phyloP scores from a whole-genome alignment of 2,329 filamentous ascomycete species.

The Podosphaera fusca region DNA sequence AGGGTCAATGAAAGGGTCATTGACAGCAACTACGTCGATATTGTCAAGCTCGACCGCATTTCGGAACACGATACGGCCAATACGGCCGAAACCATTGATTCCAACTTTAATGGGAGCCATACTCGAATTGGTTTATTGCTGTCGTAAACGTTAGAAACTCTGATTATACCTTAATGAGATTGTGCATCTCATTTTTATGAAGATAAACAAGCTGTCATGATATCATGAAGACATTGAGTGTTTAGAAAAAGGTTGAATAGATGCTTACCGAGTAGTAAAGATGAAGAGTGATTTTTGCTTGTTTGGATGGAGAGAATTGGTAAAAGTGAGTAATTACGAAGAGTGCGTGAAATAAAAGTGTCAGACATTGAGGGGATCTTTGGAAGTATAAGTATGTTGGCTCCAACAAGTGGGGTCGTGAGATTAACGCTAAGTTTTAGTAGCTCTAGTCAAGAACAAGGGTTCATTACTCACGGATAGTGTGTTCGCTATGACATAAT shows the following conservation, averaged over 20 bases:
- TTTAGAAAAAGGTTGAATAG: too few species aligned
- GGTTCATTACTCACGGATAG: neutral
- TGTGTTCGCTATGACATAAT: too few species aligned
- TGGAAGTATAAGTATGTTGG: neutral
- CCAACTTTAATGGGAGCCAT: constrained; percentile 50
- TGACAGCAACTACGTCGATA: constrained; percentile 85
- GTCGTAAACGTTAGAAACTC: neutral
- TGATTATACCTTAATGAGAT: neutral
- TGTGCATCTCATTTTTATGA: neutral
- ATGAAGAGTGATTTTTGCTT: too few species aligned
- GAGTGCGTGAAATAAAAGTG: too few species aligned
- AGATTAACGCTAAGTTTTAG: neutral
- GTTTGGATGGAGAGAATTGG: too few species aligned
- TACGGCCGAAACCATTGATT: constrained; percentile 99
- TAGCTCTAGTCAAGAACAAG: neutral
- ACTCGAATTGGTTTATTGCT: constrained; percentile 11
- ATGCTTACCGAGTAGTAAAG: too few species aligned
- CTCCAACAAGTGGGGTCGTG: neutral
- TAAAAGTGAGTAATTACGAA: too few species aligned
- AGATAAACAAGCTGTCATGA: neutral
- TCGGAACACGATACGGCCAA: constrained; percentile 97
- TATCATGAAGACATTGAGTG: too few species aligned
- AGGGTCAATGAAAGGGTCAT: constrained; percentile 98
- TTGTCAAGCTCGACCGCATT: constrained; percentile 81
- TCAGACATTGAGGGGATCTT: neutral